Evolutionary conservation across 768 basidiomycete species (phyloP).

Genomic region (Hypholoma fasciculare): DNA sequence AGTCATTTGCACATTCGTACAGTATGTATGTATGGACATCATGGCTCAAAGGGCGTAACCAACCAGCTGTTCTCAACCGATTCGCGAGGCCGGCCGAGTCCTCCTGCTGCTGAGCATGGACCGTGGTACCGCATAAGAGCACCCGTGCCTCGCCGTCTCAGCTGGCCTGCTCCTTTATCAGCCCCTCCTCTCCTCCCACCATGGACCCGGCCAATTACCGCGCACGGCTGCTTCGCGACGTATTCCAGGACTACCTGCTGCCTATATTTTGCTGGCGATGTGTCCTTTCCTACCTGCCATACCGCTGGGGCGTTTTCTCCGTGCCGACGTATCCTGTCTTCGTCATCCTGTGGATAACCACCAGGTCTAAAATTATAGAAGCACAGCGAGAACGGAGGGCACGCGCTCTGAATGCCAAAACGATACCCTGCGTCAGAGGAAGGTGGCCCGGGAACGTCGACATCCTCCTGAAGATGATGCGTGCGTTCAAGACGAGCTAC

Average conservation of each 20-base stretch:
- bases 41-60: no score
- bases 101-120: no score
- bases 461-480: conserved; percentile 55
- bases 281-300: conserved; percentile 24
- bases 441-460: conserved; percentile 83
- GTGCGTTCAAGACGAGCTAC: conserved; percentile 59
- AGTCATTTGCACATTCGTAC: no score
- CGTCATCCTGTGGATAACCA: conserved; percentile 39
- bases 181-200: conserved; percentile 9
- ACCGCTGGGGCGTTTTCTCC: conserved; percentile 33
- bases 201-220: conserved; percentile 51
- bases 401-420: conserved; percentile 45
- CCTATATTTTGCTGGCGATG: conserved; percentile 40
- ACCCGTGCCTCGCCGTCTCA: not conserved
- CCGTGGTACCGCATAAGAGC: no score
- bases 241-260: conserved; percentile 37
- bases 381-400: conserved; percentile 40
- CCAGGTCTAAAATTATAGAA: conserved; percentile 31
- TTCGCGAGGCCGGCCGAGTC: no score
- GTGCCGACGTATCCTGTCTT: conserved; percentile 40
- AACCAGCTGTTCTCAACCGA: no score
- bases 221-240: conserved; percentile 46
- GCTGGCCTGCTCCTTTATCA: not conserved
- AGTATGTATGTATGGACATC: no score
- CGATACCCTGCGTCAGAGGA: conserved; percentile 59